Evolutionary conservation across 2,329 filamentous ascomycete species (phyloP), one percentile per base, ranked within the genome.

Genomic region (Nothomitra cinnamomea): DNA sequence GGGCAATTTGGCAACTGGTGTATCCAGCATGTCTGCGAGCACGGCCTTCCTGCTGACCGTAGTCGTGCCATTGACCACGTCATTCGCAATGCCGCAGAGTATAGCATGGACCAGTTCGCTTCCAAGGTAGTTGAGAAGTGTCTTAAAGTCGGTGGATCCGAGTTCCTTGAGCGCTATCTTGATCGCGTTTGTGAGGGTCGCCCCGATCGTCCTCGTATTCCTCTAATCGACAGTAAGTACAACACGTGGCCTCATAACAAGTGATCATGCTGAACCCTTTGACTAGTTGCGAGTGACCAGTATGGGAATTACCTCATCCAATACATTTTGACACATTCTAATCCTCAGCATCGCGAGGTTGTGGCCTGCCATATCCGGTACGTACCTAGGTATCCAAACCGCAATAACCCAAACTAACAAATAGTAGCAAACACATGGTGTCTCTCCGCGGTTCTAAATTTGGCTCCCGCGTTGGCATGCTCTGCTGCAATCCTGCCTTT

Each of bases 1-100:
- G 92, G 92, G 24, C 92, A 98, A 66, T 98, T 98, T 65, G 92
- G 92, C 54, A 98, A 98, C 67, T 98, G 92, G 92, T 98, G 92
- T 71, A 96, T 98, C 62, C 92, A 98, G 70, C 92, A 98, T 69
- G 88, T 98, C 61, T 98, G 92, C 69, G 92, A 98, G 68, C 92
- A 98, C 65, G 90, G 94, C 51, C 84, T 84, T 55, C 85, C 89
- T 32, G 82, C 83, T 41, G 94, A 98, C 68, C 89, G 90, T 61
- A 90, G 84, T 68, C 84, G 89, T 60, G 92, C 94, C 45, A 83
- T 95, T 62, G 90, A 98, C 60, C 90, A 96, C 67, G 90, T 98
- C 63, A 84, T 98, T 60, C 83, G 83, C 58, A 94, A 87, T 68
- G 87, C 89, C 32, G 85, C 87, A 15, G 89, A 95, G 69, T 98